A percentile compares a stretch with the other conserved stretches of the same genome.
phyloP scores from a whole-genome alignment of 2,329 filamentous ascomycete species.

The Ustulina deusta region DNA sequence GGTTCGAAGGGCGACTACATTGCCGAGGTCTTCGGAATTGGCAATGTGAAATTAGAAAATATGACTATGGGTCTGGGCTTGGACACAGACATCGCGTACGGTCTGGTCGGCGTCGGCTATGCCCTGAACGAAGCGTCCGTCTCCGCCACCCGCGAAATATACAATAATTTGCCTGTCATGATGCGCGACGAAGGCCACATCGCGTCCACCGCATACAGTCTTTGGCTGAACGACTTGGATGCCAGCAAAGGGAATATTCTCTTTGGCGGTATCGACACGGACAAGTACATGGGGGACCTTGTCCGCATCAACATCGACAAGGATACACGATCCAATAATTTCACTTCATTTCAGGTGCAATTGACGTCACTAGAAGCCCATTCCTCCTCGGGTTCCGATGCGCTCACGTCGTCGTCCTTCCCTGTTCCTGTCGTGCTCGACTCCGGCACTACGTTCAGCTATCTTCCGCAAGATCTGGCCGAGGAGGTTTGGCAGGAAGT shows the following conservation, averaged over 20 bases:
- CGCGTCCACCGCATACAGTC: constrained; percentile 75
- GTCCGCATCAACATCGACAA: constrained; percentile 70
- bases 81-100: constrained; percentile 66
- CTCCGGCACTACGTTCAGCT: constrained; percentile 79
- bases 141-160: constrained; percentile 49
- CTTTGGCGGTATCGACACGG: constrained; percentile 84
- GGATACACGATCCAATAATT: constrained; percentile 53
- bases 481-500: constrained; percentile 65
- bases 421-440: constrained; percentile 76
- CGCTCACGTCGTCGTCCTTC: constrained; percentile 55
- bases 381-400: constrained; percentile 63
- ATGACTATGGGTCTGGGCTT: constrained; percentile 70
- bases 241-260: constrained; percentile 77
- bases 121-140: constrained; percentile 65
- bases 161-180: constrained; percentile 72
- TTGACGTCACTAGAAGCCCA: constrained; percentile 61
- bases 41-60: constrained; percentile 62
- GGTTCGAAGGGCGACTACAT: constrained; percentile 70
- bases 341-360: constrained; percentile 62
- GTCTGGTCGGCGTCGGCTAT: constrained; percentile 72
- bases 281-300: constrained; percentile 76
- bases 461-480: constrained; percentile 73
- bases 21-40: constrained; percentile 67
- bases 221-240: constrained; percentile 73
- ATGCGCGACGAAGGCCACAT: constrained; percentile 73